Conservation (phyloP, 352 stramenopile genomes). For the Globisporangium paddicum region DNA sequence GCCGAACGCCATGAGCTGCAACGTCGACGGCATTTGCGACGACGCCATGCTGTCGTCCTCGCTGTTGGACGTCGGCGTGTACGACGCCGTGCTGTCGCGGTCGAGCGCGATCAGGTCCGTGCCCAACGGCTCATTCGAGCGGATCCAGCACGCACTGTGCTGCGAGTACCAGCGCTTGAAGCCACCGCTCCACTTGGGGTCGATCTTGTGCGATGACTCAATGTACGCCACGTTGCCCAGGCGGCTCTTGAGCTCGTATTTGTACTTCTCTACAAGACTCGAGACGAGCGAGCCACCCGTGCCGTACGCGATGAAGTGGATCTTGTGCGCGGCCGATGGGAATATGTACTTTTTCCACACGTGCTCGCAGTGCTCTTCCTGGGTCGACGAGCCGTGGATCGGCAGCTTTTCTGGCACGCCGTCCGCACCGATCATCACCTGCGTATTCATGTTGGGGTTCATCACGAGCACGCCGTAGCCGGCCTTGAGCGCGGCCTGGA, state of each 20-base stretch:
- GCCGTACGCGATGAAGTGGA: conserved; percentile 88
- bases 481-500: conserved; percentile 60
- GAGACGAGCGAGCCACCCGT: conserved; percentile 76
- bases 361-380: conserved; percentile 86
- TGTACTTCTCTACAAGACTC: conserved; percentile 78
- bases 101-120: conserved; percentile 34
- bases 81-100: conserved; percentile 18
- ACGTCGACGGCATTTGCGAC: conserved; percentile 27
- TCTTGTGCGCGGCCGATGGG: conserved; percentile 69
- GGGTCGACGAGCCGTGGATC: conserved; percentile 76
- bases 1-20: conserved; percentile 45
- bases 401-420: conserved; percentile 67
- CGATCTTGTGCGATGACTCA: conserved; percentile 82
- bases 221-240: conserved; percentile 86
- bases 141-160: conserved; percentile 78
- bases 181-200: conserved; percentile 56
- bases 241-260: conserved; percentile 70
- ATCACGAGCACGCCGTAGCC: conserved; percentile 87
- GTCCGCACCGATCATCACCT: conserved; percentile 59
- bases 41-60: conserved; percentile 21
- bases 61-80: conserved; percentile 16
- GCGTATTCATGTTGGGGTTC: conserved; percentile 90
- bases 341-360: conserved; percentile 89
- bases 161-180: conserved; percentile 83
- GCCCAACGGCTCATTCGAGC: conserved; percentile 55